Evolutionary conservation across 1,139 yeast species (phyloP).

Genomic region (Candida sojae): DNA sequence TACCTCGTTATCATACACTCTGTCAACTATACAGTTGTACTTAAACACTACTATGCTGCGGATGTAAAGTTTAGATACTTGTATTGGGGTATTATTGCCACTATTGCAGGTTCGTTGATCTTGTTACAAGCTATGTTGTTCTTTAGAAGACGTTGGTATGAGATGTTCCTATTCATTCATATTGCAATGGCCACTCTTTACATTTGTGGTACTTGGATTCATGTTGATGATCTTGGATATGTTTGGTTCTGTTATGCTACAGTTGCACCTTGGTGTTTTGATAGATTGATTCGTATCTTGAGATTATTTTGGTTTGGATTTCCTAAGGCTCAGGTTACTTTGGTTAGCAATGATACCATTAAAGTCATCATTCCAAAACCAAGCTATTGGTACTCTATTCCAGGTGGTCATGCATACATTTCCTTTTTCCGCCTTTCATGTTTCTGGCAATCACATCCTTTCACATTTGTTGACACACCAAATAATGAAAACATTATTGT

Average conservation of each 20-base stretch:
- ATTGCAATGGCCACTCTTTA: slow-evolving; percentile 42
- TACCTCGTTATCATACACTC: slow-evolving; percentile 34
- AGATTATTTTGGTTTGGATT: slow-evolving; percentile 38
- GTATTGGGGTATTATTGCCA: slow-evolving; percentile 33
- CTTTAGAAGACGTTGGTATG: slow-evolving; percentile 46
- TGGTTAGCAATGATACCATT: slow-evolving; percentile 40
- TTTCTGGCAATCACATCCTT: slow-evolving; percentile 47
- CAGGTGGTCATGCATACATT: slow-evolving; percentile 55
- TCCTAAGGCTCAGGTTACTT: slow-evolving; percentile 33
- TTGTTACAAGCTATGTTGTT: slow-evolving; percentile 38
- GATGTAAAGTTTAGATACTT: slow-evolving; percentile 22
- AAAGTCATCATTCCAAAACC: slow-evolving; percentile 44
- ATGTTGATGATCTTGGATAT: slow-evolving; percentile 41
- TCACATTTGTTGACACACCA: slow-evolving; percentile 21
- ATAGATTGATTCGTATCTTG: slow-evolving; percentile 37
- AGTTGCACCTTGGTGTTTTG: slow-evolving; percentile 45
- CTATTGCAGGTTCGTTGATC: slow-evolving; percentile 34
- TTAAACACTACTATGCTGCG: not conserved
- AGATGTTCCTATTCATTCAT: slow-evolving; percentile 41
- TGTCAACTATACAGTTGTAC: slow-evolving; percentile 16
- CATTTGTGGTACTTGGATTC: slow-evolving; percentile 44
- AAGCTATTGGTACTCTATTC: slow-evolving; percentile 38
- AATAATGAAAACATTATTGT: slow-evolving; percentile 19
- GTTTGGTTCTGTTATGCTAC: slow-evolving; percentile 39
- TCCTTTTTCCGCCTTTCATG: slow-evolving; percentile 37